Percentiles rank a stretch among this genome's conserved stretches.
These are phyloP conservation scores for Macrolepiota fuliginosa DNA, from an alignment of 768 basidiomycete genomes.

Conservation along the genomic window DNA sequence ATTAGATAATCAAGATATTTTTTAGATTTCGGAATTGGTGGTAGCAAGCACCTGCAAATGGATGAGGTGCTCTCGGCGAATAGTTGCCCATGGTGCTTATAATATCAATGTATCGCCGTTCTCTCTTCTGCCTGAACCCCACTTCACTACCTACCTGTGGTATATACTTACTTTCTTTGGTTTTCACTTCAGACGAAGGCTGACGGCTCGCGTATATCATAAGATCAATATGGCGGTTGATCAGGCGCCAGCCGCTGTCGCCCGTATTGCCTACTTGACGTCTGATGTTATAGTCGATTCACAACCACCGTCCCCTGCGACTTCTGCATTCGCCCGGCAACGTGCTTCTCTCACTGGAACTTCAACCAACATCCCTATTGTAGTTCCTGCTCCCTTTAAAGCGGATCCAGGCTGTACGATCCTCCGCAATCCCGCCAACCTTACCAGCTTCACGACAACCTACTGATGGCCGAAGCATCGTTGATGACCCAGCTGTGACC, in stretches of 20 bases:
- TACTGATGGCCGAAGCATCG: background rate
- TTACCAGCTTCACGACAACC: slow-evolving; percentile 60
- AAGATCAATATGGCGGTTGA: slow-evolving; percentile 23
- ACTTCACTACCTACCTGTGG: slow-evolving; percentile 14
- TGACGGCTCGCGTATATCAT: background rate
- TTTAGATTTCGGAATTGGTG: slow-evolving; percentile 1
- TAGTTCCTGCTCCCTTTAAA: slow-evolving; percentile 56
- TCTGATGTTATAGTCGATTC: slow-evolving; percentile 68
- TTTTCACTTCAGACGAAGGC: slow-evolving; percentile 2
- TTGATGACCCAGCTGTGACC: slow-evolving; percentile 24
- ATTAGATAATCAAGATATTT: background rate
- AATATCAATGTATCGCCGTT: slow-evolving; percentile 16
- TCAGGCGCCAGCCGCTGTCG: slow-evolving; percentile 39
- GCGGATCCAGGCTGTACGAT: slow-evolving; percentile 64
- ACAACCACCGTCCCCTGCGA: slow-evolving; percentile 37
- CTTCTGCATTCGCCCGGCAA: slow-evolving; percentile 40
- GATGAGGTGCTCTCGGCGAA: slow-evolving; percentile 40
- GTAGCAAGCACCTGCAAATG: slow-evolving; percentile 34
- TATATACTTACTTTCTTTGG: slow-evolving; percentile 8
- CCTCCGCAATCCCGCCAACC: slow-evolving; percentile 42
- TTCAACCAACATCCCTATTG: slow-evolving; percentile 35
- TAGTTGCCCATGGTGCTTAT: slow-evolving; percentile 25
- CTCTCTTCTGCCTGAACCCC: slow-evolving; percentile 12
- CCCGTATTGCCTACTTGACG: slow-evolving; percentile 68
- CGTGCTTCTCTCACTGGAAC: slow-evolving; percentile 33